Evolutionary conservation across 2,329 filamentous ascomycete genomes (phyloP), one percentile per base, ranked within the genome.

Genomic region (Trichoderma sp.): DNA sequence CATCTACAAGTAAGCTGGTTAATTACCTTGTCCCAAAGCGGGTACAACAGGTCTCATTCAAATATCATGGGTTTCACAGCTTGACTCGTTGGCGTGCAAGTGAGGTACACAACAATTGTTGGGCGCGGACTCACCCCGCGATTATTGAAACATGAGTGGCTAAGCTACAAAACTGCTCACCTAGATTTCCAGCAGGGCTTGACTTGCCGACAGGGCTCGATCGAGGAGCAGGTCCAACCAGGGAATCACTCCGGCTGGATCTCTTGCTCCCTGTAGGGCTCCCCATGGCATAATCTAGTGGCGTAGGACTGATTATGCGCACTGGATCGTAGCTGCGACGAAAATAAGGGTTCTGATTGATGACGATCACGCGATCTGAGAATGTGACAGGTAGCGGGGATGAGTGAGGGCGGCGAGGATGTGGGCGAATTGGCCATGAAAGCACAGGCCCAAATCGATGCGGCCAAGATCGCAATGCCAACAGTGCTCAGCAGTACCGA

Each of bases 231-330:
- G 47, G 26, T 2, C 68, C 72, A 15, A 69, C 61, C 6, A 53
- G 34, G 21, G 71, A 63, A 28, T 57, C 68, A 26, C 71, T 72
- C 6, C 71, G 68, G 60, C 71, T 72, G 15, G 71, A 72, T 39
- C 66, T 62, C 36, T 71, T 72, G 36, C 71, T 72, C 39, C 71
- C 71, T 18, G 67, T 36, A 47, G 43, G 24, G 12, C 71, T 68
- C 12, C 64, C 71, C 71, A 72, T 72, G 39, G 30, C 61, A 21
- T 51, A 24, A 24, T n/a, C 14, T 12, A 51, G 15, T 30, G 39
- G 28, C 57, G 57, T 28, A 53, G 34, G 24, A 43, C 60, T 47
- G n/a, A 28, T 30, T 53, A 36, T 53, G 51, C 30, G 32, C 30
- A 24, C 24, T 15, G 32, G 18, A 9, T 34, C 8, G 2, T 57